Evolutionary conservation across 192 early-diverging fungal species (phyloP).

Genomic region (Backusella psychrophila): DNA sequence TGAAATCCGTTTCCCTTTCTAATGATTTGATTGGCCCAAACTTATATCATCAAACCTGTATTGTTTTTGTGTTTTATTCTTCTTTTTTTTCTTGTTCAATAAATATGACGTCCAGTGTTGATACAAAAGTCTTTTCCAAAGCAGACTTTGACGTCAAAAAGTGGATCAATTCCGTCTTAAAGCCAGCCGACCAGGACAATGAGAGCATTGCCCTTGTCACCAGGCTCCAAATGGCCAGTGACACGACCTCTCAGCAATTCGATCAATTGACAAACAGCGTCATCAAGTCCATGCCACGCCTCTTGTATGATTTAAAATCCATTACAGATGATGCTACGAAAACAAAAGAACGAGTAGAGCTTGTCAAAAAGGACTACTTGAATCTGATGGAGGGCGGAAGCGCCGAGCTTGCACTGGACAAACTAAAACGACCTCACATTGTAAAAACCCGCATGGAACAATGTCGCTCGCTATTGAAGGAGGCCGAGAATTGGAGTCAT

Average conservation of each 20-base stretch:
- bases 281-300: conserved; percentile 56
- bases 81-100: not conserved
- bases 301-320: conserved; percentile 60
- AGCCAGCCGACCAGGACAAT: conserved; percentile 26
- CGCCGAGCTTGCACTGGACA: conserved; percentile 54
- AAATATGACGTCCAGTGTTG: conserved; percentile 10
- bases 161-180: conserved; percentile 62
- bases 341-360: conserved; percentile 43
- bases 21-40: not conserved
- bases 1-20: not conserved
- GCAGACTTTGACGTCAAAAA: conserved; percentile 59
- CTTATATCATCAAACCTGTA: not conserved
- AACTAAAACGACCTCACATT: conserved; percentile 58
- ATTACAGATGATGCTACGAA: conserved; percentile 51
- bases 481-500: conserved; percentile 80
- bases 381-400: conserved; percentile 30
- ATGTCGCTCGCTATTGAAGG: conserved; percentile 57
- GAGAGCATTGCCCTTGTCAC: conserved; percentile 52
- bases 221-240: conserved; percentile 55
- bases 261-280: conserved; percentile 53
- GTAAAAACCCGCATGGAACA: conserved; percentile 69
- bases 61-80: not conserved
- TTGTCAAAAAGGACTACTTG: conserved; percentile 41
- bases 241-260: conserved; percentile 55
- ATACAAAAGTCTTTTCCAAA: conserved; percentile 14